Evolutionary conservation across 805 yeast species (phyloP), one percentile per base, ranked within the genome.

Genomic region (Kodamaea nitidulidarum): DNA sequence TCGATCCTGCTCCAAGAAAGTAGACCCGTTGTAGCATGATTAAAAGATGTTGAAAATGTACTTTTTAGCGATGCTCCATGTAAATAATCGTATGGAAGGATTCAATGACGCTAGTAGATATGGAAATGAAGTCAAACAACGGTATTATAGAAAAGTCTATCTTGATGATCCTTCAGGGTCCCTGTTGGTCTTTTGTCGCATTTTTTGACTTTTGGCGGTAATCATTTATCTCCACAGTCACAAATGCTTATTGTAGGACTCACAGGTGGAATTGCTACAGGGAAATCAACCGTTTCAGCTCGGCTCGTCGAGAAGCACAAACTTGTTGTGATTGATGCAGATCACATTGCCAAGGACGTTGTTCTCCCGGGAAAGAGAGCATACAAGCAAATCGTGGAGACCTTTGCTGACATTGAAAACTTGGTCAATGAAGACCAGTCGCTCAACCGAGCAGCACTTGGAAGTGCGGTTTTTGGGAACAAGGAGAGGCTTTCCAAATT

Each of bases 191-290:
- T 20, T 20, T 8, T 20, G 22, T 20, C 22, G 8, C 7, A 15
- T 30, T 15, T 30, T 30, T 12, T 16, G 12, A 30, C 10, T 12
- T 16, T 30, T 28, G 15, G 31, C 31, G 17, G 29, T 12, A 7
- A n/a, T 21, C 12, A n/a, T 30, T 17, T 16, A 30, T n/a, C 7
- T 25, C 69, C 31, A 18, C n/a, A n/a, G n/a, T n/a, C n/a, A n/a
- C n/a, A n/a, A n/a, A 91, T 93, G 98, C 73, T 93, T 32, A 73
- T 93, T 22, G 75, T 93, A 4, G 99, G 99, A 1, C 73, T 93
- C n/a, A 93, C 98, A 0, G 99, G 99, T 2, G 96, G 97, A 1
- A 93, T 93, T 36, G 96, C 96, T 4, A 75, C 93, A n/a, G 99
- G 99, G 2, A 93, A 93, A 54, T 83, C 95, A 14, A 91, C 98